Conservation (phyloP, 1,284 basidiomycete genomes). For the Ustilago hordei region DNA sequence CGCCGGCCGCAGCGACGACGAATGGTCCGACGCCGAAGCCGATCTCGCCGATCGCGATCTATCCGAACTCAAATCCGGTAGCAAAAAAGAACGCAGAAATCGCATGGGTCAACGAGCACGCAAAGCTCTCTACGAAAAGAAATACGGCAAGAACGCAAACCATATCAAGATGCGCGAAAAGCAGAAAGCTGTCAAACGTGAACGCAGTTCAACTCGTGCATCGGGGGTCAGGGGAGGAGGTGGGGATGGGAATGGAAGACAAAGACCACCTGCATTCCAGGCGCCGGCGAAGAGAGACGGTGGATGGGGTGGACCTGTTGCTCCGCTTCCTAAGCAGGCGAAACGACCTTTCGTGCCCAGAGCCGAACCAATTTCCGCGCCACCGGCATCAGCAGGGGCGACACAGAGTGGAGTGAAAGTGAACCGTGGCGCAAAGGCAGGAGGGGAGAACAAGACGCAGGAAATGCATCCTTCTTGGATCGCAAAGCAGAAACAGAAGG, state of each 20-base stretch:
- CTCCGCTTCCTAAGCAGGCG: constrained; percentile 32
- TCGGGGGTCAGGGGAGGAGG: background rate
- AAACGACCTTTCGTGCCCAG: constrained; percentile 15
- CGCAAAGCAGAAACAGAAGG: constrained; percentile 65
- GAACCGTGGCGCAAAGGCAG: background rate
- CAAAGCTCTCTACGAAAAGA: constrained; percentile 97
- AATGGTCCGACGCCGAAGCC: constrained; percentile 79
- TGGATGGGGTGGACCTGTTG: constrained; percentile 40
- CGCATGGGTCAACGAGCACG: constrained; percentile 89
- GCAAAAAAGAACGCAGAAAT: constrained; percentile 77
- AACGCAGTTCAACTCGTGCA: background rate
- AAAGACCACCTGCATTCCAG: constrained; percentile 38
- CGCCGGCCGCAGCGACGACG: constrained; percentile 79
- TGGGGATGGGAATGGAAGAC: constrained; percentile 8
- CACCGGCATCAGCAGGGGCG: background rate
- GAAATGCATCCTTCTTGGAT: constrained; percentile 64
- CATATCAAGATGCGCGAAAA: constrained; percentile 74
- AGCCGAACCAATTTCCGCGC: background rate
- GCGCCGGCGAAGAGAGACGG: constrained; percentile 35
- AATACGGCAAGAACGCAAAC: constrained; percentile 89
- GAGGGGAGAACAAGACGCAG: constrained; percentile 18
- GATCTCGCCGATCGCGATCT: constrained; percentile 73
- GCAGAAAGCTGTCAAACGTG: constrained; percentile 22
- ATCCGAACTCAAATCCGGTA: constrained; percentile 57
- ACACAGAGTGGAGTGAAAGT: background rate